Evolutionary conservation across 169 alveolate genomes (phyloP).

Genomic region (Eimeria maxima): DNA sequence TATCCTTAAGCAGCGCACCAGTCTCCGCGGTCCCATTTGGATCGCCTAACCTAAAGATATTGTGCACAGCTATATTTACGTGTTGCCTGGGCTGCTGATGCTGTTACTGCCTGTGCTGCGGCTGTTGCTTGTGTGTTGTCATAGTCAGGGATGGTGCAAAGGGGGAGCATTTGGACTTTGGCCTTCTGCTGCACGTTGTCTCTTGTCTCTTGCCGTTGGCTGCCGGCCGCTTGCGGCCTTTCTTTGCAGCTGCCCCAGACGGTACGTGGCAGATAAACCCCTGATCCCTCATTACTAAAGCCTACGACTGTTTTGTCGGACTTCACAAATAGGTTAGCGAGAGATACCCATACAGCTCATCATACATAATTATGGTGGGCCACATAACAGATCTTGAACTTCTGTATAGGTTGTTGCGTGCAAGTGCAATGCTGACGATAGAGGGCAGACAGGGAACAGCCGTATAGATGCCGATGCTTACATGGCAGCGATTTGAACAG

Average conservation of each 20-base stretch:
- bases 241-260: neutral
- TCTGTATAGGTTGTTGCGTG: neutral
- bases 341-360: neutral
- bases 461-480: neutral
- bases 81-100: slow-evolving; percentile 33
- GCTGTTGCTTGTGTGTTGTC: neutral
- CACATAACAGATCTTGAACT: neutral
- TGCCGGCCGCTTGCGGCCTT: slow-evolving; percentile 8
- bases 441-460: neutral
- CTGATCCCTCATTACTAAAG: neutral
- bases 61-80: neutral
- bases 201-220: slow-evolving; percentile 55
- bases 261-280: neutral
- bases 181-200: neutral
- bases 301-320: neutral
- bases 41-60: no score
- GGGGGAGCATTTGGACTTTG: neutral
- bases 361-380: neutral
- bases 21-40: neutral
- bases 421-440: neutral
- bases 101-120: neutral
- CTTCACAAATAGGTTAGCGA: neutral
- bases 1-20: neutral
- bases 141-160: slow-evolving; percentile 6
- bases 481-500: neutral